Base-by-base conservation (phyloP, 2,329 filamentous ascomycete genomes). In the Pseudocercospora ulei region DNA sequence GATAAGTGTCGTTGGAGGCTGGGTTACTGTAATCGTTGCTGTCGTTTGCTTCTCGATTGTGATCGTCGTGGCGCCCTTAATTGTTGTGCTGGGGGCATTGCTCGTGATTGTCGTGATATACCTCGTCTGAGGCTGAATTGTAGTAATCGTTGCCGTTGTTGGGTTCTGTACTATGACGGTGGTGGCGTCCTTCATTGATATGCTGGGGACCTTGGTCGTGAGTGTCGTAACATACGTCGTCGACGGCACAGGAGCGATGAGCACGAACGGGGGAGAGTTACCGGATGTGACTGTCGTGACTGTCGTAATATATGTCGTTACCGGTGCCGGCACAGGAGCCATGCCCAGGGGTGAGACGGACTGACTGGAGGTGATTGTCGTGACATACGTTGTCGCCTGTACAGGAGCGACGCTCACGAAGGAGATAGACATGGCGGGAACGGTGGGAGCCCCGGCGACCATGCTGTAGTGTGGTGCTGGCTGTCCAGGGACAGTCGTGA, bases 321-420 rank as follows among this genome's bases (percentile, higher is more conserved):
- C 26, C 7, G 35, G 22, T 9, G 25, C 14, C 28, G 29, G 7
- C 23, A 18, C 2, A 31, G 14, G 12, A 31, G 29, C 16, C 9
- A 35, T 20, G 22, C 28, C 14, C 12, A 40, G 16, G 16, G 20
- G 22, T 14, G 30, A 18, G 6, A 24, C 24, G 9, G 39, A 24
- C 17, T 28, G 20, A 2, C 26, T 28, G 11, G 31, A 31, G 5
- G 26, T 26, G 7, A 26, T 23, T 11, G 39, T 41, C n/a, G 39
- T 41, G 14, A 36, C 24, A 24, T 36, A 23, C 9, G 39, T 36
- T 5, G 22, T 41, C 5, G 39, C 31, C 25, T 25, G 33, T 13
- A 36, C 17, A 7, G 33, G 29, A 27, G 30, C 35, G 13, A 28
- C 33, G 13, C 25, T 39, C 7, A 30, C 35, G 25, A 28, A 17